Percentiles rank a stretch among this genome's conserved stretches.
These are phyloP conservation scores for Conringia planisiliqua DNA, from an alignment of 345 rosid species.

Conservation along the genomic window DNA sequence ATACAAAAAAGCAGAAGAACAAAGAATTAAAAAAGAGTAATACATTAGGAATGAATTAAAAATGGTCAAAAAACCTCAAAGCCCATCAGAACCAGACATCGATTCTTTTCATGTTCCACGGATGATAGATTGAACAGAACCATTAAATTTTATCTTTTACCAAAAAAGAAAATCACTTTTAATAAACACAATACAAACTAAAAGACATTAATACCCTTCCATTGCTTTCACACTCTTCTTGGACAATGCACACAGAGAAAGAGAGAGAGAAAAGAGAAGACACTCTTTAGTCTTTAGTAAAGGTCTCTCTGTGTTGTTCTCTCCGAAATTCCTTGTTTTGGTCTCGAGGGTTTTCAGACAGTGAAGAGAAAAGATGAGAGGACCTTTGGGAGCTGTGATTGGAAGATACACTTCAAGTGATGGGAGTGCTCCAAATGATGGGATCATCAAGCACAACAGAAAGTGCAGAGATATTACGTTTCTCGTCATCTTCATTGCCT, in stretches of 20 bases:
- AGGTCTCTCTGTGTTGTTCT: conserved; percentile 5
- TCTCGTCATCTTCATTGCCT: conserved; percentile 76
- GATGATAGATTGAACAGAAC: conserved; percentile 26
- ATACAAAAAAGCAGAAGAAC: conserved; percentile 3
- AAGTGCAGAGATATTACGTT: conserved; percentile 86
- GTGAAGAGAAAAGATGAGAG: conserved; percentile 30
- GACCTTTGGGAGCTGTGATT: conserved; percentile 77
- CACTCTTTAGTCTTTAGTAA: not conserved
- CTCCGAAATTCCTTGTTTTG: conserved; percentile 10
- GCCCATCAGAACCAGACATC: conserved; percentile 25
- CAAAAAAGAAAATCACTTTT: conserved; percentile 17
- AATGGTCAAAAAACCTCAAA: conserved; percentile 10
- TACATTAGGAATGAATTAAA: not conserved
- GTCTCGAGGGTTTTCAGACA: conserved; percentile 23
- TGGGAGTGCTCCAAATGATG: conserved; percentile 66
- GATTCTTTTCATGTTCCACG: conserved; percentile 32
- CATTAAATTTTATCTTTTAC: conserved; percentile 1
- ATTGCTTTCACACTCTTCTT: conserved; percentile 27
- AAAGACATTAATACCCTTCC: conserved; percentile 33
- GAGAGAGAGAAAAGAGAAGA: conserved; percentile 10
- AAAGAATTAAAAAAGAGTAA: not conserved
- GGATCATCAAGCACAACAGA: conserved; percentile 88
- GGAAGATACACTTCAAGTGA: conserved; percentile 96
- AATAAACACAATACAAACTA: not conserved
- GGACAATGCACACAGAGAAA: conserved; percentile 10